Evolutionary conservation across 805 yeast genomes (phyloP), one percentile per base, ranked within the genome.

Genomic region (Myxozyma kluyveri): DNA sequence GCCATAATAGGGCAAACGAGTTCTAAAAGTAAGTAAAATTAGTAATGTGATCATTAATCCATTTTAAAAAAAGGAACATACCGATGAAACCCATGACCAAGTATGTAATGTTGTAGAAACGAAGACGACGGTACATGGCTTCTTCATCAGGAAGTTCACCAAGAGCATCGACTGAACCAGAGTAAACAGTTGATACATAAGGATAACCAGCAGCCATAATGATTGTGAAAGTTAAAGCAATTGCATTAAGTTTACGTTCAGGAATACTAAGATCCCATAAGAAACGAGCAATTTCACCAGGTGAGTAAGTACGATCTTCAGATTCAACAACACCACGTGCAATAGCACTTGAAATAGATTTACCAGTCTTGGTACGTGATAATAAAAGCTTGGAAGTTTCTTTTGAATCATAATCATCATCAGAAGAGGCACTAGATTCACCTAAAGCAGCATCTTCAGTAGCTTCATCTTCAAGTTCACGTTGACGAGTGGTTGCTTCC

Each of bases 41-140:
- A 47, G 50, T 36, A 47, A 1, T 12, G 9, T 33, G 45, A 69
- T 52, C 18, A 23, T 70, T 3, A 66, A 71, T 29, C 59, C 57
- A 39, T 68, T 65, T 12, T 67, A 67, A 48, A 44, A 47, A 71
- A 52, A n/a, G 69, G 61, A 49, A 55, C 61, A 39, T 69, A 60
- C 41, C 75, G 66, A 54, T 67, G 21, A 63, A 69, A 68, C 26
- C 77, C 77, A 49, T 65, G 53, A 68, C 63, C 9, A 69, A 64
- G 50, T 73, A 66, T 12, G 72, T 73, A 21, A 73, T 64, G 40
- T 69, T 68, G 37, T 69, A 60, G 48, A 72, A 71, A 23, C 64
- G 70, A 43, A 73, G 55, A 6, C 74, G 56, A 7, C 72, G 68
- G n/a, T 68, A 65, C 40, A 67, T 24, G 67, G 36, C 18, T 10